Evolutionary conservation across 192 early-diverging fungal species (phyloP).

Genomic region (Linnemannia zychae): DNA sequence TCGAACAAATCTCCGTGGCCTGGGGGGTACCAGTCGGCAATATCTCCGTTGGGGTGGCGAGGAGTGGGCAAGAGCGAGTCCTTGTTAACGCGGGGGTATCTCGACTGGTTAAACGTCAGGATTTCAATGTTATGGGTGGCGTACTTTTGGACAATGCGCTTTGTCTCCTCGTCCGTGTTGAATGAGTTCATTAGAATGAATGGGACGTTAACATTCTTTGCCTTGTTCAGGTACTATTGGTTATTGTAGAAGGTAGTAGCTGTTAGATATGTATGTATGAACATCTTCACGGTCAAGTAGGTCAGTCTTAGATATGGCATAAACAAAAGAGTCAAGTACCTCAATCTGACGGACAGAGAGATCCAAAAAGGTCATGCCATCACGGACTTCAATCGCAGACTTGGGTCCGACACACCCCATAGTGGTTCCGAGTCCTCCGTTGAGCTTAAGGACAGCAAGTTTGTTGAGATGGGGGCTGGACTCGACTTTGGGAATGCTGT

Average conservation of each 20-base stretch:
- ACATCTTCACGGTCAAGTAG: too few species aligned
- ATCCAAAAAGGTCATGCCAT: constrained; percentile 98
- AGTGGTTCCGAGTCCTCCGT: constrained; percentile 98
- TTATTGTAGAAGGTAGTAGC: background rate
- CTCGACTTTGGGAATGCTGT: constrained; percentile 68
- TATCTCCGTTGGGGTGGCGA: constrained; percentile 73
- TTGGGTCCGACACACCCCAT: constrained; percentile 99
- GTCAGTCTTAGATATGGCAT: too few species aligned
- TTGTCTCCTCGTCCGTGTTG: constrained; percentile 98
- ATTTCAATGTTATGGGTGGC: constrained; percentile 91
- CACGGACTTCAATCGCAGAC: constrained; percentile 97
- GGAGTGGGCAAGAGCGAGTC: constrained; percentile 92
- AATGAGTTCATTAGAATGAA: constrained; percentile 99
- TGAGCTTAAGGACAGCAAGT: constrained; percentile 98
- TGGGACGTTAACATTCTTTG: constrained; percentile 91
- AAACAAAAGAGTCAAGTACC: constrained; percentile 56
- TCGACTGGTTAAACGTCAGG: constrained; percentile 97
- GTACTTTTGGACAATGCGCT: constrained; percentile 99
- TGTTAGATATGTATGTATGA: background rate
- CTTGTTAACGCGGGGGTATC: constrained; percentile 94
- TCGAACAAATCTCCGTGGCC: constrained; percentile 99
- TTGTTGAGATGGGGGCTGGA: constrained; percentile 80
- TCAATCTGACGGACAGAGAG: constrained; percentile 99
- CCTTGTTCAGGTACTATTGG: constrained; percentile 87
- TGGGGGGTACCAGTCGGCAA: constrained; percentile 92